Evolutionary conservation across 208 protist species (phyloP), one percentile per base, ranked within the genome.

Genomic region (Leishmania tropica): DNA sequence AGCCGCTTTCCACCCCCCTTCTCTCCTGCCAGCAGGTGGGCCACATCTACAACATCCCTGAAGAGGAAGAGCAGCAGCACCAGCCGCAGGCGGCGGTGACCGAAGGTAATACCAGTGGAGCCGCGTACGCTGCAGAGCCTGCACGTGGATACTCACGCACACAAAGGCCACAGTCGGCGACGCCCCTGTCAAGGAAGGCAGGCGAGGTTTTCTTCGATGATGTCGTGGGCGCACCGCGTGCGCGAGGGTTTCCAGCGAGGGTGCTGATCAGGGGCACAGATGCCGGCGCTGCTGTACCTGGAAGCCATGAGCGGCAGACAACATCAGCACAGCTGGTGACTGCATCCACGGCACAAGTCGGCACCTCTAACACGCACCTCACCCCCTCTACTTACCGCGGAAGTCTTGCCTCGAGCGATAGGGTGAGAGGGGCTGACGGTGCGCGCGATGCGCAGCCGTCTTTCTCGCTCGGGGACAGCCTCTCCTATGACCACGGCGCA

Each of bases 31-130:
- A 48, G 3, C 17, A 47, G 15, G 56, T 47, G 31, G 13, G 53
- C 40, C 47, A 65, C 75, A 35, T 64, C 35, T 76, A 76, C 73
- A 76, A 76, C 73, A 76, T 76, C n/a, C 35, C 73, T 42, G 51
- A 62, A 17, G 51, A 56, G 47, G 47, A 58, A 28, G 73, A 76
- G 31, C 51, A 62, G 11, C 73, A 62, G 53, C 51, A 56, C 31
- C 73, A 64, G 51, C 19, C 19, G 73, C 15, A 54, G 51, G 35
- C 53, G 51, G 73, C n/a, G 70, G 31, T 48, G 13, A 13, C 67
- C 3, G 67, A 40, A 24, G 67, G 67, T 47, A 21, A 7, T 51
- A 8, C 70, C 21, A 17, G 42, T 37, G 1, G 28, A 13, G 70
- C 24, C 24, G 21, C 70, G 10, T 74, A 53, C 24, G 70, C 70